Percentiles rank a stretch among this genome's conserved stretches.
phyloP scores from a whole-genome alignment of 2,329 filamentous ascomycete species.

The Drechmeria coniospora region DNA sequence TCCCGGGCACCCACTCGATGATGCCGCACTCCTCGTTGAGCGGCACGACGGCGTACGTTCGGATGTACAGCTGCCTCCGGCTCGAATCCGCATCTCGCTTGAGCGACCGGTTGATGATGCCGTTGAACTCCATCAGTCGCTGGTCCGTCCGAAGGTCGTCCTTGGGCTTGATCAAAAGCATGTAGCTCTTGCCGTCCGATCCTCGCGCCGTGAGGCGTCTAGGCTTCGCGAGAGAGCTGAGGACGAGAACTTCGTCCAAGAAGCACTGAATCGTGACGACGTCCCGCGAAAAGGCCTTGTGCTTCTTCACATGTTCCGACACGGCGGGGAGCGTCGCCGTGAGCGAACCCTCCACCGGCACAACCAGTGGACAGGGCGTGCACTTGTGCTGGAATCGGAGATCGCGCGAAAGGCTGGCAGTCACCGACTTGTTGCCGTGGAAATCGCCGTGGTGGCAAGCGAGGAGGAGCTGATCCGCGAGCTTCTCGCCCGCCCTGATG shows the following conservation, averaged over 20 bases:
- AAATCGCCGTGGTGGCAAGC: constrained; percentile 66
- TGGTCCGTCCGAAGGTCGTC: constrained; percentile 96
- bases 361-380: constrained; percentile 71
- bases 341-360: constrained; percentile 75
- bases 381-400: constrained; percentile 73
- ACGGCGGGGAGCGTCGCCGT: constrained; percentile 64
- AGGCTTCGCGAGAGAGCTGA: constrained; percentile 84
- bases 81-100: constrained; percentile 86
- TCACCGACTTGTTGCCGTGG: constrained; percentile 48
- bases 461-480: constrained; percentile 66
- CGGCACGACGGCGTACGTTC: constrained; percentile 92
- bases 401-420: constrained; percentile 61
- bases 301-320: constrained; percentile 57
- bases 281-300: constrained; percentile 78
- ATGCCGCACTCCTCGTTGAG: constrained; percentile 95
- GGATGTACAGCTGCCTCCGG: constrained; percentile 82
- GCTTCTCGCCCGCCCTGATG: constrained; percentile 63
- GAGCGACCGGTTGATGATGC: constrained; percentile 89
- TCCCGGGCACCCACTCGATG: constrained; percentile 96
- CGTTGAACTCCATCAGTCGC: constrained; percentile 97
- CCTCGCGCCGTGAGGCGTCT: constrained; percentile 78
- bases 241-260: constrained; percentile 73
- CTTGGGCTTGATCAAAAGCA: constrained; percentile 91
- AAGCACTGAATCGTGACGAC: constrained; percentile 71
- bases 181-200: constrained; percentile 77